Percentiles rank a stretch among this genome's conserved stretches.
Conservation (phyloP, 2,329 filamentous ascomycete species). For the Fusarium bactridioides region DNA sequence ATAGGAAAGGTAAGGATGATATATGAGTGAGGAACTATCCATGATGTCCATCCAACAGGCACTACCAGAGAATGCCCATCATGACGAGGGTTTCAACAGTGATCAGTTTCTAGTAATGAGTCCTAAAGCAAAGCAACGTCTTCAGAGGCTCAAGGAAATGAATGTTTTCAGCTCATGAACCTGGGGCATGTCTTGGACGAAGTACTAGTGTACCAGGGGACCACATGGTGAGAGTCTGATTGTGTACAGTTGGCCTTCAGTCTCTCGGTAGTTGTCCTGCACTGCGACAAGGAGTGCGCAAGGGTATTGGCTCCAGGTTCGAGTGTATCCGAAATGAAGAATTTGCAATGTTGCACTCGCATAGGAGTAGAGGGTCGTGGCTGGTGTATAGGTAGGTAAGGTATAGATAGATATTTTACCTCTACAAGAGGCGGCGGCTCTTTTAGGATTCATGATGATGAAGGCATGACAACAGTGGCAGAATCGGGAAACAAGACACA, state of each 20-base stretch:
- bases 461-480: not conserved
- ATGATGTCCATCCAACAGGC: not conserved
- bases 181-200: conserved; percentile 32
- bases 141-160: not conserved
- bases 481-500: not conserved
- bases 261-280: conserved; percentile 22
- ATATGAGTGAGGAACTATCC: conserved; percentile 6
- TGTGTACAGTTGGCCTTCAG: conserved; percentile 7
- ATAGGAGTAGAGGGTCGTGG: conserved; percentile 5
- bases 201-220: conserved; percentile 18
- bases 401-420: not conserved
- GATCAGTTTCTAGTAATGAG: not conserved
- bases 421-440: not conserved
- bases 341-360: conserved; percentile 23
- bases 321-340: conserved; percentile 7
- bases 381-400: not conserved
- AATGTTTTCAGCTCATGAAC: conserved; percentile 1
- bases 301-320: not conserved
- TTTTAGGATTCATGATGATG: not conserved
- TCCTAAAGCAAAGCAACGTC: not conserved
- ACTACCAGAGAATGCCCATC: not conserved
- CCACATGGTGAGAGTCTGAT: conserved; percentile 31
- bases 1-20: not conserved
- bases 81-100: not conserved
- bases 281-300: conserved; percentile 3